Conservation (phyloP, 208 protist species). For the Wallacemonas sp. region DNA sequence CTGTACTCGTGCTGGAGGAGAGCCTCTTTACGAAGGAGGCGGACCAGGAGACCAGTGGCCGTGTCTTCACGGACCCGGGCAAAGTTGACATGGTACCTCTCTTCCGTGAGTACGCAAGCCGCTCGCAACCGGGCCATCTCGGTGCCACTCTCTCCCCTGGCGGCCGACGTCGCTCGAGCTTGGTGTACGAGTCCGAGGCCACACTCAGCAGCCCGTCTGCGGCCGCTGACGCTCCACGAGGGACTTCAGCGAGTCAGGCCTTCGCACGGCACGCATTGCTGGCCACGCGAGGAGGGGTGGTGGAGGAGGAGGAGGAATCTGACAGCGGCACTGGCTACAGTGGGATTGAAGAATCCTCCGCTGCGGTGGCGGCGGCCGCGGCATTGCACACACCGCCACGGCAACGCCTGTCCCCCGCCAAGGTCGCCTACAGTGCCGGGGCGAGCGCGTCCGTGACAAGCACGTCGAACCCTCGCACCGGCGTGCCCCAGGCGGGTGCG, state of each 20-base stretch:
- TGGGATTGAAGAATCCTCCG: neutral
- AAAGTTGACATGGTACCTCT: neutral
- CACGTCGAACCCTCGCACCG: neutral
- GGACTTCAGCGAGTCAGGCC: too few species aligned
- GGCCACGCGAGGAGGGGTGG: too few species aligned
- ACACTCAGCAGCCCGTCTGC: conserved; percentile 2
- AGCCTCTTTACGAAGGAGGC: conserved; percentile 2
- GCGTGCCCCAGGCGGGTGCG: too few species aligned
- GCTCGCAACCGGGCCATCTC: neutral
- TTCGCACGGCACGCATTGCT: too few species aligned
- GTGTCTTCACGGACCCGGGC: neutral
- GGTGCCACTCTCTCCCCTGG: neutral
- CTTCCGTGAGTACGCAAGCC: neutral
- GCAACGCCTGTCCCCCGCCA: conserved; percentile 11
- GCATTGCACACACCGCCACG: conserved; percentile 9
- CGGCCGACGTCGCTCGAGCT: neutral
- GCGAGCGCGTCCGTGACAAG: neutral
- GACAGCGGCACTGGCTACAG: conserved; percentile 8
- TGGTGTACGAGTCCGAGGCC: conserved; percentile 10
- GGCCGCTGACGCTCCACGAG: neutral
- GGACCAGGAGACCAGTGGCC: neutral
- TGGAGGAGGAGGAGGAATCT: neutral
- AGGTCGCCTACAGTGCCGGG: neutral
- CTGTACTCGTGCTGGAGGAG: neutral
- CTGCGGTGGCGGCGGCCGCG: too few species aligned